Base-by-base conservation (phyloP, 345 rosid genomes). In the Nephelium lappaceum region DNA sequence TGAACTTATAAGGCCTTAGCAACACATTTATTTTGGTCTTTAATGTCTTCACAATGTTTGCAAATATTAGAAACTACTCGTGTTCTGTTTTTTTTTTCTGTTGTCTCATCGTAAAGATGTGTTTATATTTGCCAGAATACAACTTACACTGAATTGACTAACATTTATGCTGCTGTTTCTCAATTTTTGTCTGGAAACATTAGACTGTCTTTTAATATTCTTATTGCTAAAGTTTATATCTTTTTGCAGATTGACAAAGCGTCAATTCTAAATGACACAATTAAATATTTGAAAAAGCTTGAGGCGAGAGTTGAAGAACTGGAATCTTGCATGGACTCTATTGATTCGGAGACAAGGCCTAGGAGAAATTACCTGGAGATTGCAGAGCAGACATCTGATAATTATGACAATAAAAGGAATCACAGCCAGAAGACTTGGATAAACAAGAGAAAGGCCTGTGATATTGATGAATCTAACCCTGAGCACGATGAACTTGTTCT, bases 221-320 rank as follows among this genome's bases (percentile, higher is more conserved):
- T 19, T 39, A 45, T 24, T 43, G 11, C 38, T 6, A 42, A n/a
- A 25, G 25, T 74, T 31, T 38, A 69, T 27, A 12, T 72, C 65
- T 62, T 72, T 74, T 21, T 80, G 83, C 88, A 92, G 94, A 81
- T 86, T 70, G 94, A 88, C 76, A 90, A 91, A 84, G 88, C 86
- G 73, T 85, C 91, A 23, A 82, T 92, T 82, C 85, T 92, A 55
- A 84, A 82, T 66, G 88, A 89, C 81, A 90, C 93, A 62, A 92
- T 90, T 57, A 85, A 81, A 73, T 89, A 92, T 89, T 77, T 91
- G 75, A 85, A 87, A 81, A 89, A 84, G 79, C 92, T 92, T 15
- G 91, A 91, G 78, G 91, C 91, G 67, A 89, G 93, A 80, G 93
- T 95, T 9, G 97, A 91, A 80, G 95, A 91, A 78, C 78, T 92